These are phyloP conservation scores for Asparagopsis taxiformis DNA, from an alignment of 31 red algal species.

Conservation along the genomic window DNA sequence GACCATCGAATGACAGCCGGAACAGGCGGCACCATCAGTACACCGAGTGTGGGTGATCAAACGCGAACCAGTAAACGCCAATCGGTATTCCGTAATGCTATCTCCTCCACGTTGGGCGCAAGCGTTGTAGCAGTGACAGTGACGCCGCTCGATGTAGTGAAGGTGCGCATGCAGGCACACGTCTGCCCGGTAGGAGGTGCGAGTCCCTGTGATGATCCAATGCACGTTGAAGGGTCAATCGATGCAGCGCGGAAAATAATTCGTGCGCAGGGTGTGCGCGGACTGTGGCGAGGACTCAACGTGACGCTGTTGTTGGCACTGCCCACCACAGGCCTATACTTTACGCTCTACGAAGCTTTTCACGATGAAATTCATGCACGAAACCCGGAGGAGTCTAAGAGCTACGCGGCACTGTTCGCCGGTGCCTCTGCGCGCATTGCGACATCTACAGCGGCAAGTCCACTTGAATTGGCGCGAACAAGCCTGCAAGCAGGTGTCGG, in stretches of 20 bases:
- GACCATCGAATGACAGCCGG: not conserved
- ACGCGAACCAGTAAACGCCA: too few species aligned
- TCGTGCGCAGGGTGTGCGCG: conserved; percentile 56
- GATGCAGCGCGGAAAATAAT: conserved; percentile 71
- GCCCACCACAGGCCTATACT: conserved; percentile 92
- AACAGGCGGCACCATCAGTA: not conserved
- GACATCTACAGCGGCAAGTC: conserved; percentile 52
- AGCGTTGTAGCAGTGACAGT: conserved; percentile 74
- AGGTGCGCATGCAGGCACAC: conserved; percentile 88
- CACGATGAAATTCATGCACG: not conserved
- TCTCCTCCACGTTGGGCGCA: conserved; percentile 72
- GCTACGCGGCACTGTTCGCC: conserved; percentile 21
- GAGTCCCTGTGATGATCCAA: conserved; percentile 25
- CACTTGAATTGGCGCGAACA: conserved; percentile 93
- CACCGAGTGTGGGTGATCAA: not conserved
- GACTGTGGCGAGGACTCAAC: conserved; percentile 88
- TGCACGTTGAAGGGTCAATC: conserved; percentile 33
- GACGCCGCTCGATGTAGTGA: conserved; percentile 95
- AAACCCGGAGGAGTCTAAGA: not conserved
- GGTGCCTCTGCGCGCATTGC: conserved; percentile 67
- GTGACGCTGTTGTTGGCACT: conserved; percentile 70
- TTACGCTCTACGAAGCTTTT: conserved; percentile 89
- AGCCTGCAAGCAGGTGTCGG: conserved; percentile 65
- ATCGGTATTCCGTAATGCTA: conserved; percentile 52
- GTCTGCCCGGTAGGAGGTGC: conserved; percentile 47